Evolutionary conservation across 345 rosid species (phyloP), one percentile per base, ranked within the genome.

Genomic region (Cardamine resedifolia): DNA sequence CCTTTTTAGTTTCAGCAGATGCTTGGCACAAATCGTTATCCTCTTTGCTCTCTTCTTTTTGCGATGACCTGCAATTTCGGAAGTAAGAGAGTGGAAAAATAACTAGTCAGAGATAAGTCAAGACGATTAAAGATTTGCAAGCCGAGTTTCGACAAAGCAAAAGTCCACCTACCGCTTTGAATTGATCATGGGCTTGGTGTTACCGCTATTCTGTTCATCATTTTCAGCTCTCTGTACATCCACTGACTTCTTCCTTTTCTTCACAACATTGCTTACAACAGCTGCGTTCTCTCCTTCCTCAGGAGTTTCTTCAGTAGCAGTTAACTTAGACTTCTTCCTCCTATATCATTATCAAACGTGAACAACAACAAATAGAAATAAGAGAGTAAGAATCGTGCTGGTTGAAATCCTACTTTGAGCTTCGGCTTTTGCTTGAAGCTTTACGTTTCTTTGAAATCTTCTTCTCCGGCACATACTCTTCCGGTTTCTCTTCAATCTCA

Each of bases 391-490:
- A 49, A 11, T 12, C 20, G 4, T 64, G 59, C 27, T 30, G 26
- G 51, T 38, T 0, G 15, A 49, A 20, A 65, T 72, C 88, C 70
- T 90, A 90, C 99, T 85, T 88, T 41, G 90, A 80, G 67, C 86
- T 81, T 33, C 15, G 63, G 62, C 74, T 84, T 81, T 84, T 86
- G 76, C 83, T 82, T 0, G 83, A 74, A 2, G 90, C 86, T 74
- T 90, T 91, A 61, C 96, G 85, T 81, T 91, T 95, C 83, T 85
- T 95, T 0, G 88, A 82, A 5, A 6, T 74, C 68, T 75, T 82
- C 45, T 56, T 72, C 64, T 64, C 78, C 1, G 80, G 74, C 2
- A 77, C 47, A 67, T 18, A 39, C 77, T 86, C 88, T 36, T 68
- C 78, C 15, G 16, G 78, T 21, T 70, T 51, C 55, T 64, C 68